phyloP scores from a whole-genome alignment of 2,329 filamentous ascomycete species.

The Cercospora sojina region DNA sequence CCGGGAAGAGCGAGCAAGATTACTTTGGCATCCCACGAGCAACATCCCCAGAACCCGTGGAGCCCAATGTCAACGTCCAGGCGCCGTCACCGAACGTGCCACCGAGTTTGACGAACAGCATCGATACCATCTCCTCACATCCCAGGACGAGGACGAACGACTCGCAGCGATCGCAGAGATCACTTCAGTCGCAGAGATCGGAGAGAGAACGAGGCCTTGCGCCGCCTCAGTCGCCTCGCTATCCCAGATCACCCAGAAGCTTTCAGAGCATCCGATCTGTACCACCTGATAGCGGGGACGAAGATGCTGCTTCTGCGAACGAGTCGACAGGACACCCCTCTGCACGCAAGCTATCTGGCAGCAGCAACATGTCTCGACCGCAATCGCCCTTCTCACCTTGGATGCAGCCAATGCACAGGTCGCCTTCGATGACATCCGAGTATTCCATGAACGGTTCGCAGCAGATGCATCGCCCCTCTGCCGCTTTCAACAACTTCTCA shows the following conservation, averaged over 20 bases:
- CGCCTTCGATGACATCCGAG: conserved; percentile 82
- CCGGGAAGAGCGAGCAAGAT: conserved; percentile 23
- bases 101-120: conserved; percentile 39
- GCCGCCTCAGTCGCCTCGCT: conserved; percentile 39
- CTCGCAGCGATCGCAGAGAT: conserved; percentile 34
- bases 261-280: conserved; percentile 50
- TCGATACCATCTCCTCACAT: conserved; percentile 40
- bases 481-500: conserved; percentile 72
- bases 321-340: conserved; percentile 60
- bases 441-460: conserved; percentile 60
- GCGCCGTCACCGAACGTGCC: conserved; percentile 45
- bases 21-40: conserved; percentile 51
- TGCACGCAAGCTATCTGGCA: conserved; percentile 75
- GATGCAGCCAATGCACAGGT: conserved; percentile 64
- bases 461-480: conserved; percentile 20
- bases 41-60: conserved; percentile 47
- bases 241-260: conserved; percentile 44
- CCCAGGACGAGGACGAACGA: conserved; percentile 44
- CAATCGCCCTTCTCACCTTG: conserved; percentile 65
- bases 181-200: conserved; percentile 23
- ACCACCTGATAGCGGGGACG: conserved; percentile 57
- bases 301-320: conserved; percentile 60
- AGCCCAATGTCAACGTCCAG: conserved; percentile 44
- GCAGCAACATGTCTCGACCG: conserved; percentile 61
- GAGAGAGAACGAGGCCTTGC: conserved; percentile 32